Conservation (phyloP, 2,329 filamentous ascomycete genomes). For the Epichloe brachyelytri region DNA sequence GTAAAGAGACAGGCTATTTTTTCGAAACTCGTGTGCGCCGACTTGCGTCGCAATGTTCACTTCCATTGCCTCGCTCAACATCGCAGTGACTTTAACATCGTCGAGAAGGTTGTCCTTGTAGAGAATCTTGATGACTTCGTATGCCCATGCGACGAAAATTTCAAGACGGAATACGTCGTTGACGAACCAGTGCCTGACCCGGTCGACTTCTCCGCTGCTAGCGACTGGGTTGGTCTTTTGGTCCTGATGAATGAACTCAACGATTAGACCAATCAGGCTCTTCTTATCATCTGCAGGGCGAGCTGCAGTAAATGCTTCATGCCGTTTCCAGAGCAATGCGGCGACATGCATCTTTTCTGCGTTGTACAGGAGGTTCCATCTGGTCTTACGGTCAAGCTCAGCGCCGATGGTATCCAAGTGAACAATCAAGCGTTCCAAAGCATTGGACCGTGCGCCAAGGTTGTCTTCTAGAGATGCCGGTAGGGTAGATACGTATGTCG, state of each 20-base stretch:
- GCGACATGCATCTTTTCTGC: slow-evolving; percentile 84
- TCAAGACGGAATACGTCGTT: slow-evolving; percentile 61
- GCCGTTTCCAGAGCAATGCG: slow-evolving; percentile 64
- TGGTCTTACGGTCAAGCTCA: slow-evolving; percentile 51
- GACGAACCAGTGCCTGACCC: slow-evolving; percentile 77
- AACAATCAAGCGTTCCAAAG: slow-evolving; percentile 60
- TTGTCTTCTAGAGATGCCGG: slow-evolving; percentile 72
- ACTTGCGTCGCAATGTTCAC: slow-evolving; percentile 44
- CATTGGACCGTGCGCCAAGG: slow-evolving; percentile 57
- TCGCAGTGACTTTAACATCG: slow-evolving; percentile 37
- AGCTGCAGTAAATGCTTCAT: slow-evolving; percentile 54
- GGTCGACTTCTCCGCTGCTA: slow-evolving; percentile 59
- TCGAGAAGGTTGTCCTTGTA: slow-evolving; percentile 50
- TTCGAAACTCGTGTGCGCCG: slow-evolving; percentile 58
- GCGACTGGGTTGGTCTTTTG: slow-evolving; percentile 56
- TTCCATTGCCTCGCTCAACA: slow-evolving; percentile 55
- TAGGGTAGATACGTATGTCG: slow-evolving; percentile 58
- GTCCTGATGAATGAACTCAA: slow-evolving; percentile 63
- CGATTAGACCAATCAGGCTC: slow-evolving; percentile 60
- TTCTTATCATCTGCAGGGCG: slow-evolving; percentile 49
- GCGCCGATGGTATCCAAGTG: slow-evolving; percentile 56
- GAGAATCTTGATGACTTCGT: slow-evolving; percentile 60
- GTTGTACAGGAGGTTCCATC: slow-evolving; percentile 75
- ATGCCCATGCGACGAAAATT: slow-evolving; percentile 66
- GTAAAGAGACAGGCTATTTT: slow-evolving; percentile 55